Conservation (phyloP, 2,329 filamentous ascomycete genomes). For the Aspergillus caelatus region DNA sequence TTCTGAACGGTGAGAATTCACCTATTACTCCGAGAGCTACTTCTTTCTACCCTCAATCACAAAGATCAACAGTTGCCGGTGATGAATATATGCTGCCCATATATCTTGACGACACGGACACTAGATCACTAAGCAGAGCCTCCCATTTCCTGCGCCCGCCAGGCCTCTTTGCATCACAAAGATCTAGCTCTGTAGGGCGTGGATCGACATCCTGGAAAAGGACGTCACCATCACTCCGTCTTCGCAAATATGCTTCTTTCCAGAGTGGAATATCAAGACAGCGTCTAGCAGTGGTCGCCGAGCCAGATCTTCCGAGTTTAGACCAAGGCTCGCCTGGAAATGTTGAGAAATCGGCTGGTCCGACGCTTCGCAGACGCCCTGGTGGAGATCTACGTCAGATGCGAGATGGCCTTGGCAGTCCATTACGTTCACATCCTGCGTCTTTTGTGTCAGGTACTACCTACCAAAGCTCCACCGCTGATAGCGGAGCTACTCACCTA, state of each 20-base stretch:
- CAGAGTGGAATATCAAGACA: conserved; percentile 45
- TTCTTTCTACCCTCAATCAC: conserved; percentile 24
- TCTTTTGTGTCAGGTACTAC: conserved; percentile 43
- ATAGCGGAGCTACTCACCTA: conserved; percentile 21
- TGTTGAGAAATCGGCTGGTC: conserved; percentile 33
- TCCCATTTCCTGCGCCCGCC: conserved; percentile 21
- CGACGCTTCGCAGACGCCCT: conserved; percentile 70
- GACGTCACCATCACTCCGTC: conserved; percentile 35
- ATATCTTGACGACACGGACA: conserved; percentile 28
- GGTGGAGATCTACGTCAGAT: conserved; percentile 75
- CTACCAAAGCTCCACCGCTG: conserved; percentile 32
- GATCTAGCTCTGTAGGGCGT: conserved; percentile 33
- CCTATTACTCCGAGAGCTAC: conserved; percentile 17
- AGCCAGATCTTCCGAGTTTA: conserved; percentile 20
- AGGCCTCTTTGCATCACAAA: conserved; percentile 22
- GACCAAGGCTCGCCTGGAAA: conserved; percentile 17
- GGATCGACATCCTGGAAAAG: conserved; percentile 28
- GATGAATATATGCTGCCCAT: conserved; percentile 34
- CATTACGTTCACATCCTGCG: conserved; percentile 42
- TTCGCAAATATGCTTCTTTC: conserved; percentile 50
- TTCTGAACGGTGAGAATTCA: conserved; percentile 16
- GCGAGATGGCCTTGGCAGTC: conserved; percentile 65
- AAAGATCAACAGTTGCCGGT: conserved; percentile 24
- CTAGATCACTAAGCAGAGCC: conserved; percentile 13
- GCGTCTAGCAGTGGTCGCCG: conserved; percentile 29